These are phyloP conservation scores for Leavenworthia alabamica DNA, from an alignment of 345 rosid species.

Conservation along the genomic window DNA sequence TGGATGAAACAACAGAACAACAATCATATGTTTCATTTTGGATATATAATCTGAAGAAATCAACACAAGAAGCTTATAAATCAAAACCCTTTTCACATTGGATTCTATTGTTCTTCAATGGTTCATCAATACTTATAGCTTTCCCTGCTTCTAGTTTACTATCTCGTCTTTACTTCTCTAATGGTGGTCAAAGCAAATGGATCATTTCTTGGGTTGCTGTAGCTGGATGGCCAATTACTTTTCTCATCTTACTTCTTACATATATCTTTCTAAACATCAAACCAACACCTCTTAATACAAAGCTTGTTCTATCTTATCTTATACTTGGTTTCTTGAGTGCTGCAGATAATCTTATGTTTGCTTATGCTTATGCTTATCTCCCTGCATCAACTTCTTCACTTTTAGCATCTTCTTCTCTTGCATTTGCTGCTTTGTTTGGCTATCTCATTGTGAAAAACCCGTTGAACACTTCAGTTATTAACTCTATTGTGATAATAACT, in stretches of 20 bases:
- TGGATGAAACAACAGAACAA: slow-evolving; percentile 21
- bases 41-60: slow-evolving; percentile 27
- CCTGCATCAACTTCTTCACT: slow-evolving; percentile 88
- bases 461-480: slow-evolving; percentile 53
- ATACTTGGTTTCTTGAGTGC: slow-evolving; percentile 64
- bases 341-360: slow-evolving; percentile 77
- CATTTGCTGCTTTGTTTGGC: slow-evolving; percentile 65
- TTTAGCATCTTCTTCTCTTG: slow-evolving; percentile 69
- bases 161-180: slow-evolving; percentile 61
- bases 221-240: slow-evolving; percentile 80
- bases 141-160: slow-evolving; percentile 78
- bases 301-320: slow-evolving; percentile 51
- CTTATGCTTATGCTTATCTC: slow-evolving; percentile 82
- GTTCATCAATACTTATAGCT: slow-evolving; percentile 55
- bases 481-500: slow-evolving; percentile 61
- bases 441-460: slow-evolving; percentile 62
- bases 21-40: slow-evolving; percentile 20
- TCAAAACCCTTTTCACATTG: slow-evolving; percentile 68
- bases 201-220: slow-evolving; percentile 86
- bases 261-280: slow-evolving; percentile 39
- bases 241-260: slow-evolving; percentile 47
- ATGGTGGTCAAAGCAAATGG: slow-evolving; percentile 90
- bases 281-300: slow-evolving; percentile 51
- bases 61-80: slow-evolving; percentile 41
- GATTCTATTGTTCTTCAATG: slow-evolving; percentile 54